These are phyloP conservation scores for Kluyveromyces aestuarii DNA, from an alignment of 805 yeast genomes.

Conservation along the genomic window DNA sequence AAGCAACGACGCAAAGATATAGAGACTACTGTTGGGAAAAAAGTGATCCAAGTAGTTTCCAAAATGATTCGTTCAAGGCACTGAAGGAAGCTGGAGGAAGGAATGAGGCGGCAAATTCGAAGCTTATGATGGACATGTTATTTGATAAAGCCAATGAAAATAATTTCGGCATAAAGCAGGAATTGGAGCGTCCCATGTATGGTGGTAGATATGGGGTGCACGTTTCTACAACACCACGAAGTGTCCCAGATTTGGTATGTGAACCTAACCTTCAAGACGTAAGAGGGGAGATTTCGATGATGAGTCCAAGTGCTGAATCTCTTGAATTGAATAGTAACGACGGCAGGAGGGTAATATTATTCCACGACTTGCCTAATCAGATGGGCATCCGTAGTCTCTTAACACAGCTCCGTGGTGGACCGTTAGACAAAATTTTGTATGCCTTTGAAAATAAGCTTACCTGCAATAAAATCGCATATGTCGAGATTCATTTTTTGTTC, in stretches of 20 bases:
- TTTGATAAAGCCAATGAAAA: conserved; percentile 1
- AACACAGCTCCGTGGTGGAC: conserved; percentile 59
- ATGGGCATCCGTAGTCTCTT: conserved; percentile 44
- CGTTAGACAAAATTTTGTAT: conserved; percentile 40
- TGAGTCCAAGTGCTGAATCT: conserved; percentile 2
- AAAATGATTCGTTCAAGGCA: background rate
- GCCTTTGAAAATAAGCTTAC: background rate
- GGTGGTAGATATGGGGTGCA: conserved; percentile 2
- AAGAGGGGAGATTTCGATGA: background rate
- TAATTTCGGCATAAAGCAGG: background rate
- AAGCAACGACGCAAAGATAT: conserved; percentile 2
- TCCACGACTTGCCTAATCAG: conserved; percentile 30
- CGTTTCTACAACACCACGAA: conserved; percentile 1
- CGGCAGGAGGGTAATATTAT: background rate
- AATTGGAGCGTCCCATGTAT: background rate
- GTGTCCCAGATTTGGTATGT: conserved; percentile 1
- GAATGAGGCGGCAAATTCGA: background rate
- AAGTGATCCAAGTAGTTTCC: background rate
- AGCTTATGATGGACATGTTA: conserved; percentile 1
- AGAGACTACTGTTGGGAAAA: background rate
- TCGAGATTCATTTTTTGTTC: conserved; percentile 46
- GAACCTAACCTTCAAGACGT: conserved; percentile 1
- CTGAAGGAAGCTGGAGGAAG: background rate
- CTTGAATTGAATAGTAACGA: background rate
- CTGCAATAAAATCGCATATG: background rate